Evolutionary conservation across 345 rosid species (phyloP).

Genomic region (Eucalyptus paniculata): DNA sequence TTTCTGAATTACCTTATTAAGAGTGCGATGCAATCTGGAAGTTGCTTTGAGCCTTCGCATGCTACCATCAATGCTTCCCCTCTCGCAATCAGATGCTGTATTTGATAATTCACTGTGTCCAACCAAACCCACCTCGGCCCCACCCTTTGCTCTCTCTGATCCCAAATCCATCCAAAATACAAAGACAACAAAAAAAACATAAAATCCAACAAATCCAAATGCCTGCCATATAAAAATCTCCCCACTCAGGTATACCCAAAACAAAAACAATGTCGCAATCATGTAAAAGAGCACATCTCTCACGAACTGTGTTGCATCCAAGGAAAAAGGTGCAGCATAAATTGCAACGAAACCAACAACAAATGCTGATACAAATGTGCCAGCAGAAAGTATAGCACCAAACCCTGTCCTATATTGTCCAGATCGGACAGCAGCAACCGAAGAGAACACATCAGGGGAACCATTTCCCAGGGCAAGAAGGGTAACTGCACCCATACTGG

Average conservation of each 20-base stretch:
- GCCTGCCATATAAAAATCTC: conserved; percentile 97
- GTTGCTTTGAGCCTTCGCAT: conserved; percentile 13
- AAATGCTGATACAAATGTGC: conserved; percentile 80
- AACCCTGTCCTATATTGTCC: conserved; percentile 89
- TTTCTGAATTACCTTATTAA: conserved; percentile 23
- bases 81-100: conserved; percentile 23
- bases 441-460: conserved; percentile 88
- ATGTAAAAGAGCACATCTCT: conserved; percentile 83
- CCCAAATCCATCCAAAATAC: conserved; percentile 91
- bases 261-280: conserved; percentile 57
- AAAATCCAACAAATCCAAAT: conserved; percentile 72
- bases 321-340: conserved; percentile 71
- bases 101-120: background rate
- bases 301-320: conserved; percentile 57
- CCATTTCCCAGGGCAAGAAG: conserved; percentile 93
- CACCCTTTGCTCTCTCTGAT: conserved; percentile 4
- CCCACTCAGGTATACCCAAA: conserved; percentile 88
- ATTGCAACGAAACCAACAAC: conserved; percentile 97
- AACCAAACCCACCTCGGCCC: background rate
- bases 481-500: conserved; percentile 88
- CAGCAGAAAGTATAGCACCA: conserved; percentile 87
- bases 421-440: conserved; percentile 67
- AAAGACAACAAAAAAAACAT: conserved; percentile 71
- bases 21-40: conserved; percentile 13
- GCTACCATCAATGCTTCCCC: conserved; percentile 7